Evolutionary conservation across 495 filamentous ascomycete genomes (phyloP), one percentile per base, ranked within the genome.

Genomic region (Niebla homalea): DNA sequence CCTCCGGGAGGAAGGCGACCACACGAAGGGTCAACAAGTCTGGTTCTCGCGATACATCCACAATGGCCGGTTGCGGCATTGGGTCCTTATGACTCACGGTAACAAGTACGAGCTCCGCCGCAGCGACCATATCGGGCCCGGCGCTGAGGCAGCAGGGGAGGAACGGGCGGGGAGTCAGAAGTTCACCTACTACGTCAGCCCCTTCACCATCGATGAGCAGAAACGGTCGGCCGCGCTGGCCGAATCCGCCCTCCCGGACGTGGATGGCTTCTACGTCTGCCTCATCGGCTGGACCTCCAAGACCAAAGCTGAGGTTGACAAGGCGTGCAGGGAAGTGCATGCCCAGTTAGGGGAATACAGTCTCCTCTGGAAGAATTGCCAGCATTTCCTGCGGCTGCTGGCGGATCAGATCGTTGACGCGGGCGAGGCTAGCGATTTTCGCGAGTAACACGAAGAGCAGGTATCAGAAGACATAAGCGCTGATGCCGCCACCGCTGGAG

Each of bases 161-260:
- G 53, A 48, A 40, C 25, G 25, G 36, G 65, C 68, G 8, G 39
- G 12, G 19, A 35, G 18, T 15, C 16, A n/a, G 21, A 36, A 47
- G 5, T 47, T 47, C 29, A 47, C 44, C 44, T 47, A 47, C 44
- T 23, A 47, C 29, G 23, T 47, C 19, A 16, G 25, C 19, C 25
- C 44, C 36, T 47, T 47, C 44, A 47, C 44, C 12, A 36, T 47
- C 19, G 44, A 47, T 4, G 44, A 47, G 36, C 25, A 47, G 44
- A 47, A 47, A 47, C 26, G 44, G 36, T 20, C 26, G 36, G 44
- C 44, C 22, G 44, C 44, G 14, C 29, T 47, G 25, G 23, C 44
- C 6, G 44, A 47, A 35, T n/a, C 10, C 44, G 20, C 25, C 16
- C 23, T 47, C 15, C 44, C 44, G 20, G 44, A 47, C 12, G 44